Evolutionary conservation across 1,139 yeast genomes (phyloP), one percentile per base, ranked within the genome.

Genomic region (Lodderomyces margitis): DNA sequence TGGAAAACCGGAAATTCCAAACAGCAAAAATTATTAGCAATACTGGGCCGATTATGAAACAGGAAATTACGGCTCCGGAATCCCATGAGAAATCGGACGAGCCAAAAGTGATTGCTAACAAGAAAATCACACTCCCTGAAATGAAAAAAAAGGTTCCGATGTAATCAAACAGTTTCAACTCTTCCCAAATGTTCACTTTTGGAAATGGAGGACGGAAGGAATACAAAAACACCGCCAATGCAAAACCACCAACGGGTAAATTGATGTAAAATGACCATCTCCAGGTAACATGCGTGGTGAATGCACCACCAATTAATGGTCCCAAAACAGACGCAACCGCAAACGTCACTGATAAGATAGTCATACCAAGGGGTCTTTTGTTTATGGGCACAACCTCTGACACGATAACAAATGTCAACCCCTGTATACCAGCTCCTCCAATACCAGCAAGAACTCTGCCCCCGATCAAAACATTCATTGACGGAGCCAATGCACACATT

Each of bases 221-320:
- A 28, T 52, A 53, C 19, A 52, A 40, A 37, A 67, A 61, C 21
- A 61, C 51, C 1, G 46, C 54, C 27, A 53, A 38, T 1, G 72
- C 70, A 21, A 61, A 41, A 2, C 63, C 72, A 10, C 73, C 73
- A 47, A 67, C 55, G 10, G 73, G 73, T 45, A 67, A 61, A 43
- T 67, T 67, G 8, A 85, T 73, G 58, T 81, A 85, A 58, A 84
- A 85, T 49, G 87, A 79, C 91, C 91, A 83, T 59, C 92, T 72
- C 92, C 92, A 85, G 10, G 49, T 46, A 19, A 59, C 62, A 44
- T 65, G 61, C 19, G 64, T 54, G 4, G 75, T 68, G 44, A 78
- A 73, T 0, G 74, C 79, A 21, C 80, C 78, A 45, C 80, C 79
- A 16, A 80, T 56, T 41, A 80, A 68, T 0, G 85, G 85, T 0